Base-by-base conservation (phyloP, 306 rosid genomes). In the Senna siamea region DNA sequence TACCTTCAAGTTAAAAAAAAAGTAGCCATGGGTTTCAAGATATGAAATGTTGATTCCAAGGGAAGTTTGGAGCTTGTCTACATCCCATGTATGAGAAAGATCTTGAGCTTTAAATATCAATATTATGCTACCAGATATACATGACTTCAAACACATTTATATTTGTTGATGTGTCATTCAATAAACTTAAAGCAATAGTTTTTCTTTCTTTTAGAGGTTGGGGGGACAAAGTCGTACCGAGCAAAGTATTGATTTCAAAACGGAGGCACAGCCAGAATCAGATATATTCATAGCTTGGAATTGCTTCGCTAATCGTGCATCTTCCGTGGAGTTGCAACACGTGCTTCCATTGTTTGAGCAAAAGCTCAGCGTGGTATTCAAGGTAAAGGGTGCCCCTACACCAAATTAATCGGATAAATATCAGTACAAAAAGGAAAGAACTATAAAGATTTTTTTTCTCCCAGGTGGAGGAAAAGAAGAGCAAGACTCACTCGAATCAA, bases 291-390 rank as follows among this genome's bases (percentile, higher is more conserved):
- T 87, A 40, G 62, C 65, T 78, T 79, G 81, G 76, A 88, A 88
- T 62, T 88, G 89, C 80, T 87, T 87, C 80, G 87, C 77, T 57
- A 92, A 54, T 57, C 72, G 80, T 44, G 75, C 76, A 90, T 95
- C 99, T 86, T 85, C 80, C 2, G 82, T 82, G 63, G 96, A 72
- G 75, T 95, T 83, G 85, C 99, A 95, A 79, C 99, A 95, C 13
- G 92, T 65, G 74, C 89, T 92, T 77, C 84, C 93, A 69, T 90
- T 90, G 69, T 90, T 88, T 18, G 96, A 79, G 66, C 99, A 95
- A 61, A 92, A 95, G 47, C 78, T 63, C 75, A 92, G 87, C 34
- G 96, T 75, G 11, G 66, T 40, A 34, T 81, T 87, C 69, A 81
- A 69, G 14, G 83, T 80, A 65, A 83, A 67, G 61, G 99, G 98